Conservation (phyloP, 495 filamentous ascomycete species). For the Arthonia radiata region DNA sequence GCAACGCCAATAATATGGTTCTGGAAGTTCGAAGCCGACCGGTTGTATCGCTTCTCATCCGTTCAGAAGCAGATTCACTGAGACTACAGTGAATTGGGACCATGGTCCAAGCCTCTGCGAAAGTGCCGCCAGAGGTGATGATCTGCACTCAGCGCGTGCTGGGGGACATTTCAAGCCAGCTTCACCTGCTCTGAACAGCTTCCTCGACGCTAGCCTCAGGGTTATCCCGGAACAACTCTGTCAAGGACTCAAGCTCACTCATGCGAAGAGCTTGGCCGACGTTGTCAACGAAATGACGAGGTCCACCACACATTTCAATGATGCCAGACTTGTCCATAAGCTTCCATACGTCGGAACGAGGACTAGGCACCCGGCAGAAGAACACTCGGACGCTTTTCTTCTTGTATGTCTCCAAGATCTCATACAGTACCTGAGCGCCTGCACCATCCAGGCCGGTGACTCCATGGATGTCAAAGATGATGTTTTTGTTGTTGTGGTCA, state of each 20-base stretch:
- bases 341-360: slow-evolving; percentile 37
- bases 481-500: slow-evolving; percentile 53
- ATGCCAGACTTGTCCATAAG: slow-evolving; percentile 64
- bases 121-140: too few species aligned
- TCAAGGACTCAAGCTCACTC: slow-evolving; percentile 36
- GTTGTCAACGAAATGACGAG: slow-evolving; percentile 49
- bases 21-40: too few species aligned
- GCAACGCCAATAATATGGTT: too few species aligned
- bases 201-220: too few species aligned
- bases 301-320: slow-evolving; percentile 50
- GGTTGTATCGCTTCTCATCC: too few species aligned
- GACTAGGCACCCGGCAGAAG: slow-evolving; percentile 52
- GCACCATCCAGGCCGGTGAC: slow-evolving; percentile 83
- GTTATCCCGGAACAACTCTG: too few species aligned
- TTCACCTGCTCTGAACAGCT: too few species aligned
- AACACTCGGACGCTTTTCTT: slow-evolving; percentile 55
- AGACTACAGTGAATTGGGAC: too few species aligned
- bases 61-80: too few species aligned
- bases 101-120: too few species aligned
- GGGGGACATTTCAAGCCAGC: too few species aligned
- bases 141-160: too few species aligned
- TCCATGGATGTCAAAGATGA: slow-evolving; percentile 93
- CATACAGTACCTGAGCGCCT: slow-evolving; percentile 68
- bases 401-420: slow-evolving; percentile 63
- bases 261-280: slow-evolving; percentile 64